phyloP scores from a whole-genome alignment of 1,284 basidiomycete genomes.

The Lignosus rhinocerotis region DNA sequence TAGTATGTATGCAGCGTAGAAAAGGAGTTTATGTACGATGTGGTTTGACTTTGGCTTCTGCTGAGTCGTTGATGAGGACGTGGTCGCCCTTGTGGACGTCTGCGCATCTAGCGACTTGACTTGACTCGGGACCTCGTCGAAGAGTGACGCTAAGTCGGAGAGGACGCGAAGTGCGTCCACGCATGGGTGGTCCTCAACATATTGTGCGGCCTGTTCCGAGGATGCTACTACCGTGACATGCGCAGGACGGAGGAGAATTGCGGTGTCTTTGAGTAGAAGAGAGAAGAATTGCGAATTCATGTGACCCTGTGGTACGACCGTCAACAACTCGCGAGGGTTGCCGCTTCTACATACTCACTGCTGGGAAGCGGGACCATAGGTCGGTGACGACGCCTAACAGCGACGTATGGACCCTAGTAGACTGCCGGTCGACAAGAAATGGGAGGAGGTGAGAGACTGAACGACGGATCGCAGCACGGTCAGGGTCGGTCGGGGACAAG shows the following conservation, averaged over 20 bases:
- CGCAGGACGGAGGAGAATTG: slow-evolving; percentile 48
- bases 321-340: not conserved
- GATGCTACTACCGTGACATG: slow-evolving; percentile 38
- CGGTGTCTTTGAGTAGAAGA: slow-evolving; percentile 55
- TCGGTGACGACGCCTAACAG: slow-evolving; percentile 55
- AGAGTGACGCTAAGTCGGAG: slow-evolving; percentile 52
- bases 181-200: slow-evolving; percentile 39
- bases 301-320: slow-evolving; percentile 39
- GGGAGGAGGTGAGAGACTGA: slow-evolving; percentile 55
- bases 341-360: slow-evolving; percentile 39
- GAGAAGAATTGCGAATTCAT: slow-evolving; percentile 48
- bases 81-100: not conserved
- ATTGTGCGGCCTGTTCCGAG: not conserved
- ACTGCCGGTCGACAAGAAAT: slow-evolving; percentile 59
- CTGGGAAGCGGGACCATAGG: slow-evolving; percentile 58
- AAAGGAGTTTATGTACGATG: not conserved
- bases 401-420: slow-evolving; percentile 48
- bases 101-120: not conserved
- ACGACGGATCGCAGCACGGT: slow-evolving; percentile 45
- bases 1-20: slow-evolving; percentile 45
- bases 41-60: slow-evolving; percentile 37
- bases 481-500: slow-evolving; percentile 39
- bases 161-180: slow-evolving; percentile 45
- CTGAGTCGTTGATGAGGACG: not conserved
- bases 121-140: slow-evolving; percentile 18